Conservation (phyloP, 2,329 filamentous ascomycete species). For the Thielaviopsis populi region DNA sequence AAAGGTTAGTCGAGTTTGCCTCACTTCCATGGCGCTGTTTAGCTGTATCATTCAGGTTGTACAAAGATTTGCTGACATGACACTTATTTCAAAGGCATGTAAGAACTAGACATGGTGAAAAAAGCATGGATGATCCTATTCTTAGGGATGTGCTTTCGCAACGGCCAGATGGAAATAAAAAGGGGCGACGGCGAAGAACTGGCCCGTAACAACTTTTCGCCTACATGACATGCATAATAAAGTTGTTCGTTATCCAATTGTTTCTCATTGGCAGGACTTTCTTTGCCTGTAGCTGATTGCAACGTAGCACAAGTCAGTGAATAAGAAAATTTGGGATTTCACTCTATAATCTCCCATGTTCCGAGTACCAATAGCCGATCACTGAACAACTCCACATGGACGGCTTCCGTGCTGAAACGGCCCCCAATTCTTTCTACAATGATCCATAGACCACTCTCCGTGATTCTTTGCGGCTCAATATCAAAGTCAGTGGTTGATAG, state of each 20-base stretch:
- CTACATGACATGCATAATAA: neutral
- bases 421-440: constrained; percentile 68
- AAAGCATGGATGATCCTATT: constrained; percentile 69
- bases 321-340: neutral
- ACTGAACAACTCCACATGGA: constrained; percentile 39
- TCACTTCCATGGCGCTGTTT: neutral
- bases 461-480: constrained; percentile 47
- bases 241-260: too few species aligned
- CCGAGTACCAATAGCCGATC: constrained; percentile 32
- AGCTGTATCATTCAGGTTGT: neutral
- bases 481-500: constrained; percentile 62
- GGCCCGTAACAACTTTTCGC: constrained; percentile 23
- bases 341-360: constrained; percentile 27
- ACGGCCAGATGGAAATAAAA: constrained; percentile 66
- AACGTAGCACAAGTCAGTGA: neutral
- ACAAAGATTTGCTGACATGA: constrained; percentile 4
- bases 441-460: constrained; percentile 53
- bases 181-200: constrained; percentile 60
- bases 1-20: constrained; percentile 46
- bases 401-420: constrained; percentile 26
- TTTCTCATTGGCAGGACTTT: neutral
- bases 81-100: constrained; percentile 53
- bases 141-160: constrained; percentile 76
- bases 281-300: neutral
- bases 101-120: constrained; percentile 78